Base-by-base conservation (phyloP, 371 early-diverging fungal species). In the Mortierella polycephala region DNA sequence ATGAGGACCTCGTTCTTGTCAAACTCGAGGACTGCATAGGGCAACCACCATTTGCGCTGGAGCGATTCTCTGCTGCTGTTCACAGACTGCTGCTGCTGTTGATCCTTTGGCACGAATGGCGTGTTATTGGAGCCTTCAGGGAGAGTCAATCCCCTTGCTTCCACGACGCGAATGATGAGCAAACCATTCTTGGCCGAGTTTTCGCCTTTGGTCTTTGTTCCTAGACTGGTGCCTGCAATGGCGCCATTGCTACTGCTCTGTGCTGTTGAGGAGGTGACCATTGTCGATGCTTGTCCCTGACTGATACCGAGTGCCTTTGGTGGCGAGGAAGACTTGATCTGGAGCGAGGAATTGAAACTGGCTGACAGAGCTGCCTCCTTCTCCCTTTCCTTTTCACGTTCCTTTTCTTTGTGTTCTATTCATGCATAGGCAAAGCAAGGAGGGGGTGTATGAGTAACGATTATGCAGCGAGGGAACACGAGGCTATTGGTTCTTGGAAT, bases 1-100 rank as follows among this genome's bases (percentile, higher is more conserved):
- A 94, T 93, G 63, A 95, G 84, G 46, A 95, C 86, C 82, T 97
- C 96, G 79, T 96, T 96, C 89, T 95, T 95, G 85, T 97, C 97
- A 70, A 96, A 96, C 83, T 96, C 96, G 39, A 96, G 83, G 14
- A 97, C 96, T 18, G 91, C 91, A 71, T 95, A 97, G 4, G 96
- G 96, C 18, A 94, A 71, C 89, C 91, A 90, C 86, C 93, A 89
- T 70, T 90, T 93, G 72, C 91, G 90, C 69, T 86, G 88, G 13
- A 89, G 81, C 12, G 92, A 90, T 62, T 93, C 92, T 69, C 90
- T 88, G 68, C 86, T 89, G 72, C 82, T 82, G 61, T 63, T 62
- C 55, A 68, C 53, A 56, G 68, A 69, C 16, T 60, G 64, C 64
- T 67, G 81, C 23, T 55, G 73, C 69, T 75, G 81, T 30, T 30